Evolutionary conservation across 1,284 basidiomycete genomes (phyloP), one percentile per base, ranked within the genome.

Genomic region (Mycosarcoma mackinlayi): DNA sequence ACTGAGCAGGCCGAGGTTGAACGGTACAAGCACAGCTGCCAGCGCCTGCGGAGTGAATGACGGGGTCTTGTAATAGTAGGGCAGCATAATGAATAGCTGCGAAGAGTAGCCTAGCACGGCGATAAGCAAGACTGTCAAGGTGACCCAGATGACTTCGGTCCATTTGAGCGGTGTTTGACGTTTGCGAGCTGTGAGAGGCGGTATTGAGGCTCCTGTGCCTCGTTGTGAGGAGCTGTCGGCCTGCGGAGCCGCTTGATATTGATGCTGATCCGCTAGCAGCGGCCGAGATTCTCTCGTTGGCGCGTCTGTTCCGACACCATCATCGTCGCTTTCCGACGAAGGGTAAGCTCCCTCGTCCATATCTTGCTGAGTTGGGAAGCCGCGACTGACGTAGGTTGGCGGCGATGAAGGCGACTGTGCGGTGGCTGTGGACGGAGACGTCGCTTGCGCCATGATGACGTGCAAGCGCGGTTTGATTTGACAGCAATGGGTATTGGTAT

Each of bases 1-100:
- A 25, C 38, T 52, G 4, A 73, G 16, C 19, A 77, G 31, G 11
- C 67, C 71, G 77, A 80, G 93, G 92, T 97, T 95, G 89, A 96
- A 95, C 1, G 93, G 93, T 1, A 88, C 74, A 10, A 97, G 87
- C 6, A 94, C 86, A 30, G 84, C 84, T 33, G 93, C 75, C 25
- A 95, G 87, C 62, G 92, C 89, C 8, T 18, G 16, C 21, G 90
- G 83, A 7, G 59, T 49, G 49, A 79, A 73, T 11, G 63, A 65
- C 8, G 70, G 64, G 18, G 72, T 76, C 13, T 51, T 54, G 46
- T 39, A 38, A 41, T 66, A 79, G 61, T 82, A 80, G 3, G 77
- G 77, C 23, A 64, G 46, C 46, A 82, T 73, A 50, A 82, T 64
- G 53, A 60, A 73, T 1, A 77, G 38, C 56, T 82, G 79, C 1